Percentiles rank a stretch among this genome's conserved stretches.
Conservation (phyloP, 148 eudicot genomes). For the Rhododendron vialii region DNA sequence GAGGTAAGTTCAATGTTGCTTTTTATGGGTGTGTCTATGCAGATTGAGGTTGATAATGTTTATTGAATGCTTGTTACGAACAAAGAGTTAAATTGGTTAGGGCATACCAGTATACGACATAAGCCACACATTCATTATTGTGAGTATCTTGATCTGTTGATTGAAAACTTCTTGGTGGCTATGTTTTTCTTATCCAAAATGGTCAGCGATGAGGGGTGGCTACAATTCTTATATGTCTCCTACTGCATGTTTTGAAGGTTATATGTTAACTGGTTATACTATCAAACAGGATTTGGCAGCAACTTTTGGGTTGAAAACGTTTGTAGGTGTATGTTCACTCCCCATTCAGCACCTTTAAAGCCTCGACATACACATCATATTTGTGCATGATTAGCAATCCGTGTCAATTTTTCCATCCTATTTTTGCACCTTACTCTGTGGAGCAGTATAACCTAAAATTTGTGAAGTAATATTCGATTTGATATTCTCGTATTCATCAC, state of each 20-base stretch:
- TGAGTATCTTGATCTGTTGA: neutral
- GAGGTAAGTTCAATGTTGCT: conserved; percentile 53
- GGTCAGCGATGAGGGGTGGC: neutral
- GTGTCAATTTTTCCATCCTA: neutral
- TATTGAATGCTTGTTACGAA: neutral
- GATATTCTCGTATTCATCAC: neutral
- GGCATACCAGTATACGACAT: neutral
- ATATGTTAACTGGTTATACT: neutral
- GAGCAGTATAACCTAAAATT: neutral
- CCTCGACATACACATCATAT: neutral
- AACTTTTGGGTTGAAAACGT: neutral
- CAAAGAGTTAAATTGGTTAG: neutral
- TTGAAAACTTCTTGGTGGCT: neutral
- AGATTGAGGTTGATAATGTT: neutral
- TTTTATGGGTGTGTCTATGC: neutral
- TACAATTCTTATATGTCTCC: neutral
- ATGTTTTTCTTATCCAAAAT: neutral
- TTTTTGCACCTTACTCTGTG: neutral
- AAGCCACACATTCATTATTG: neutral
- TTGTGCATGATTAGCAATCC: neutral
- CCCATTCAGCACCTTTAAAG: neutral
- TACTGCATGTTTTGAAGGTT: neutral
- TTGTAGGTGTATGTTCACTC: neutral
- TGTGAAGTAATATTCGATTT: neutral
- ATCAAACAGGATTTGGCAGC: neutral